Evolutionary conservation across 1,139 yeast species (phyloP), one percentile per base, ranked within the genome.

Genomic region (Pichia terricola): DNA sequence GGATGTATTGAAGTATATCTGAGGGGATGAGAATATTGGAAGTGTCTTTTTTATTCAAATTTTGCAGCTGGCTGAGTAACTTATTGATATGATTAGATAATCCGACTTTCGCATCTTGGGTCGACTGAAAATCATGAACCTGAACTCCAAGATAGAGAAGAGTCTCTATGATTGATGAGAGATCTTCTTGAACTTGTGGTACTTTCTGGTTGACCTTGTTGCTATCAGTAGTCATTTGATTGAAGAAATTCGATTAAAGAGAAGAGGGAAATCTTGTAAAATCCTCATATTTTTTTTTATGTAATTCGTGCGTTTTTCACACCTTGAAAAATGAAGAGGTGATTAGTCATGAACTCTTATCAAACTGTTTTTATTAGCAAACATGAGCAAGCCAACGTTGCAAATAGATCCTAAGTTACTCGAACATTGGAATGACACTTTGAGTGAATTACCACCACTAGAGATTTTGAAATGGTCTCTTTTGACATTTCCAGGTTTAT

Each of bases 61-160:
- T 22, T 3, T 25, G 26, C 4, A 40, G 28, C n/a, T 40, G 40
- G 2, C 3, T 5, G 8, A 54, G 44, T 2, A 58, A 51, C 40
- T 54, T 52, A 37, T 60, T 59, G 33, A 62, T 57, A 44, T 62
- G 60, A 45, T 58, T 59, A 3, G 62, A 63, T 52, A 81, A 65
- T 0, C 83, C 84, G 46, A 72, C 74, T 44, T 73, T 68, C 10
- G 84, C 74, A 47, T 75, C 79, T 25, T 72, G 73, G 4, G 95
- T 87, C 9, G 95, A 96, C 51, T 88, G 91, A 61, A 82, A 87
- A 62, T 91, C 98, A 61, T 91, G 95, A 2, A 88, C 91, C 45
- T 89, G 76, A 11, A 91, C 89, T 2, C 96, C 96, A 34, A 89
- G 68, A 59, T 89, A 96, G 11, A 88, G 79, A 48, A 88, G 77